Conservation (phyloP, 2,329 filamentous ascomycete species). For the Pseudocercospora eumusae region DNA sequence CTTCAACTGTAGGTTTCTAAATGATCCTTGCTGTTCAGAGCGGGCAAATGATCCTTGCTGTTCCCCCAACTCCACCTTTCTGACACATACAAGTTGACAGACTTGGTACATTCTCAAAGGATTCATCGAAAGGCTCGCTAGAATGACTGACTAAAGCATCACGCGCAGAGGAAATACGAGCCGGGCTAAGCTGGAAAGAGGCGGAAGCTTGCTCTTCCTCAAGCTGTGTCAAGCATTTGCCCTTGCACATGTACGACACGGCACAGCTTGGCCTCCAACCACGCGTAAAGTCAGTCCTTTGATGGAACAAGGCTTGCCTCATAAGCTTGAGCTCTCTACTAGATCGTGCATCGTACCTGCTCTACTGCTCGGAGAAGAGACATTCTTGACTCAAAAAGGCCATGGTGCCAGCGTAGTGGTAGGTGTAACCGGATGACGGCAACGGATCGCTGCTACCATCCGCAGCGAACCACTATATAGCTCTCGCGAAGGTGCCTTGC, state of each 20-base stretch:
- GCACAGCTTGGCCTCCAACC: slow-evolving; percentile 5
- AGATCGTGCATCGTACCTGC: neutral
- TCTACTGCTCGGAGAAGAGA: neutral
- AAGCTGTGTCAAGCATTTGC: slow-evolving; percentile 7
- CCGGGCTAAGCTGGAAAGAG: slow-evolving; percentile 2
- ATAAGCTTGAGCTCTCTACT: neutral
- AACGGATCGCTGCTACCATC: neutral
- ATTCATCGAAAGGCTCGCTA: neutral
- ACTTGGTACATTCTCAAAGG: neutral
- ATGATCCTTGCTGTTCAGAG: no score
- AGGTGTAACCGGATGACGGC: slow-evolving; percentile 6
- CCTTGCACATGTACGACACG: slow-evolving; percentile 5
- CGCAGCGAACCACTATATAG: neutral
- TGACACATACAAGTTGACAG: neutral
- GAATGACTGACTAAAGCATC: neutral
- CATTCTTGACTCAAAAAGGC: neutral
- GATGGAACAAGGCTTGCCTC: neutral
- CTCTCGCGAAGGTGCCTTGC: neutral
- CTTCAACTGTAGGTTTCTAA: no score
- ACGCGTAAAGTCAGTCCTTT: neutral
- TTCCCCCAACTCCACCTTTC: neutral
- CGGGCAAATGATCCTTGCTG: neutral
- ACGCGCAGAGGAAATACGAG: slow-evolving; percentile 11
- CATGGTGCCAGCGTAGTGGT: neutral
- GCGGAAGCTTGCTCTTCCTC: neutral